These are phyloP conservation scores for Porcisia deanei DNA, from an alignment of 208 protist genomes.

Conservation along the genomic window DNA sequence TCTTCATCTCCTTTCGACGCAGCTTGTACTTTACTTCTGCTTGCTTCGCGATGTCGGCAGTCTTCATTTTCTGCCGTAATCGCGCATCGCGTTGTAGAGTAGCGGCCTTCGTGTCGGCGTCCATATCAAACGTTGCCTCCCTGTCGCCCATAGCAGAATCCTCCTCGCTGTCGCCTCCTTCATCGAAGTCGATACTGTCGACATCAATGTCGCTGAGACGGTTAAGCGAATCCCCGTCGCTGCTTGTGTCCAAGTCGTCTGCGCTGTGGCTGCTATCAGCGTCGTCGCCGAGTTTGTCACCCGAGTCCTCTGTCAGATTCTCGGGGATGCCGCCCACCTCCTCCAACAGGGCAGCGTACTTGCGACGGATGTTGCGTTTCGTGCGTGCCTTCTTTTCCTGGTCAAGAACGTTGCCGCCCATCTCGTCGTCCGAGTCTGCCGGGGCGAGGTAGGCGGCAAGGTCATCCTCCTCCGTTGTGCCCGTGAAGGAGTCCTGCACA, in stretches of 20 bases:
- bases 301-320: slow-evolving; percentile 27
- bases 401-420: slow-evolving; percentile 15
- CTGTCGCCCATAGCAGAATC: slow-evolving; percentile 52
- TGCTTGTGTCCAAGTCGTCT: slow-evolving; percentile 36
- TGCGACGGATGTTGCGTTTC: slow-evolving; percentile 64
- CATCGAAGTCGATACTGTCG: slow-evolving; percentile 35
- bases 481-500: slow-evolving; percentile 85
- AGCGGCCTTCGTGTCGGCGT: slow-evolving; percentile 70
- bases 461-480: slow-evolving; percentile 87
- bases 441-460: slow-evolving; percentile 89
- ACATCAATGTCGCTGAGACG: slow-evolving; percentile 81
- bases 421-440: slow-evolving; percentile 78
- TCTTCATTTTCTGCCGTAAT: slow-evolving; percentile 62
- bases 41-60: slow-evolving; percentile 54
- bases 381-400: slow-evolving; percentile 41
- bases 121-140: slow-evolving; percentile 85
- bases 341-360: slow-evolving; percentile 83
- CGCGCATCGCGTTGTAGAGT: slow-evolving; percentile 72
- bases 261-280: slow-evolving; percentile 26
- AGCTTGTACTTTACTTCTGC: slow-evolving; percentile 89
- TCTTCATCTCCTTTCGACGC: slow-evolving; percentile 85
- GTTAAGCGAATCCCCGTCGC: slow-evolving; percentile 82
- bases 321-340: slow-evolving; percentile 79
- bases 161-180: slow-evolving; percentile 20
- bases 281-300: not conserved